Conservation (phyloP, 177 flowering plant genomes). For the Tripterygium wilfordii region DNA sequence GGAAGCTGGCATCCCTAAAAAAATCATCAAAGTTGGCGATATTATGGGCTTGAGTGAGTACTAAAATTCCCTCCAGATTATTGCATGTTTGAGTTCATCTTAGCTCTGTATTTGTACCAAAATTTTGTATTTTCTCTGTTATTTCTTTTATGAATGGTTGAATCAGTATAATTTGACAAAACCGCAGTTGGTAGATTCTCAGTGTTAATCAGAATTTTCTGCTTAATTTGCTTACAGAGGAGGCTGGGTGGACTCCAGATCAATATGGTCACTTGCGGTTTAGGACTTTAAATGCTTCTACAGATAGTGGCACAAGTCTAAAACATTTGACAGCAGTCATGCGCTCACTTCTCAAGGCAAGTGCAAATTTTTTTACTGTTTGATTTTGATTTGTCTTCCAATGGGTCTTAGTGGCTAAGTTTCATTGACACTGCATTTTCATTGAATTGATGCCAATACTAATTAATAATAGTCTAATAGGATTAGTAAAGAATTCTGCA, state of each 20-base stretch:
- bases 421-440: neutral
- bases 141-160: too few species aligned
- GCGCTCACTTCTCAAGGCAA: slow-evolving; percentile 86
- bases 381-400: neutral
- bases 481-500: too few species aligned
- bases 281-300: slow-evolving; percentile 38
- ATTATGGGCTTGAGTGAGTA: slow-evolving; percentile 90
- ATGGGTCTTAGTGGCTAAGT: neutral
- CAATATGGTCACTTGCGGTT: slow-evolving; percentile 89
- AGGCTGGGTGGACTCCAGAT: slow-evolving; percentile 98
- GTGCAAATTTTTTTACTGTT: slow-evolving; percentile 5
- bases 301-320: slow-evolving; percentile 54
- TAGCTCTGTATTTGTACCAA: neutral
- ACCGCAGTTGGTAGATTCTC: too few species aligned
- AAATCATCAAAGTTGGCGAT: slow-evolving; percentile 72
- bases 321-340: slow-evolving; percentile 71
- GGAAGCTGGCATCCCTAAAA: slow-evolving; percentile 84
- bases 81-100: neutral
- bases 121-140: too few species aligned
- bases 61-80: neutral
- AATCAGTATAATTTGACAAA: too few species aligned
- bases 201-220: slow-evolving; percentile 9
- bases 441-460: too few species aligned
- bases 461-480: too few species aligned
- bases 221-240: slow-evolving; percentile 43